Base-by-base conservation (phyloP, 768 basidiomycete species). In the Phaeotremella skinneri region DNA sequence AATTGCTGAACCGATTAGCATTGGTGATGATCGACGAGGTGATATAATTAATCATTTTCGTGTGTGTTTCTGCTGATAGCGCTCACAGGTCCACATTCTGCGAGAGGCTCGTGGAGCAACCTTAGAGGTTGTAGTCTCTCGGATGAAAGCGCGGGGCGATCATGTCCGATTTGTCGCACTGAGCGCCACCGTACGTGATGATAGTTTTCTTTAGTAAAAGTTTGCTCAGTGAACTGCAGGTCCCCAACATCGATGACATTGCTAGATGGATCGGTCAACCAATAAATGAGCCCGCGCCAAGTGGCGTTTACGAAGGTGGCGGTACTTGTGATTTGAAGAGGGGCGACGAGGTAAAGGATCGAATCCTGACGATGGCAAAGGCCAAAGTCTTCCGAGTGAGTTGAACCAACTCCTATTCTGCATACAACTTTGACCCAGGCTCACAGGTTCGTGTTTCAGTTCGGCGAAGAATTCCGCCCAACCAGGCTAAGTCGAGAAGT, bases 21-120 rank as follows among this genome's bases (percentile, higher is more conserved):
- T 80, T 97, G 23, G 87, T 96, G 66, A 83, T 96, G 42, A 87
- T 96, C n/a, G 91, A 96, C 66, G 91, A 94, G 79, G 91, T 89
- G 56, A 50, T 79, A 56, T 4, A 1, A n/a, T 20, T 4, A 6
- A 30, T 26, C 34, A 26, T 26, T 29, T 43, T 16, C 29, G 2
- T 17, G 16, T 43, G 21, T 6, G 53, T 47, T 20, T 49, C 13
- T 20, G 13, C 60, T 32, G 7, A 41, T 5, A 17, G 39, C 25
- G 25, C 16, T 27, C 50, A 49, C 68, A 98, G 88, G 89, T 97
- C 1, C 94, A 99, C 71, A 85, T 94, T 56, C 81, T 99, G 20
- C 89, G 90, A 52, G 96, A 98, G 77, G 81, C 81, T 23, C 84
- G 96, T 31, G 96, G 96, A 20, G 89, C 91, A 55, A 91, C 89